Percentiles rank a stretch among this genome's conserved stretches.
Evolutionary conservation across 2,329 filamentous ascomycete species (phyloP).

Genomic region (Colletotrichum musae): DNA sequence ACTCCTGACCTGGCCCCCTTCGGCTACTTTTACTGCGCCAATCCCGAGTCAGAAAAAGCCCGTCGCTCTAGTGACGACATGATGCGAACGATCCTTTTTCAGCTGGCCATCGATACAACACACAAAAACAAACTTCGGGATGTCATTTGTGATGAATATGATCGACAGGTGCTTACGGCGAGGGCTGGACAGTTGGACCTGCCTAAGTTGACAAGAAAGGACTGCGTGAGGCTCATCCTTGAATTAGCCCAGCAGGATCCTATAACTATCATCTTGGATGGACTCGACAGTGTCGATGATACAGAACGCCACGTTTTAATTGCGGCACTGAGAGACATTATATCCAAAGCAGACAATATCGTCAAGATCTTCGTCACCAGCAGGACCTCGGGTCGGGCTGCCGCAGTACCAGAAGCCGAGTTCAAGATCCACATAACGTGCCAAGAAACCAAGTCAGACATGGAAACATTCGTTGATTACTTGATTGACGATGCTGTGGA

Average conservation of each 20-base stretch:
- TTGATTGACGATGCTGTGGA: neutral
- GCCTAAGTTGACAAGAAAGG: neutral
- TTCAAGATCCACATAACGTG: neutral
- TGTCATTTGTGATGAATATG: neutral
- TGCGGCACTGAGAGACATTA: neutral
- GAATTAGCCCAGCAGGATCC: conserved; percentile 6
- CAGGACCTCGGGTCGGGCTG: neutral
- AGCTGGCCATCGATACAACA: neutral
- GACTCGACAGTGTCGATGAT: neutral
- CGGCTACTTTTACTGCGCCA: conserved; percentile 22
- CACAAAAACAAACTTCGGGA: neutral
- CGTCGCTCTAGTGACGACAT: neutral
- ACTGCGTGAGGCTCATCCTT: neutral
- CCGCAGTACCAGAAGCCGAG: neutral
- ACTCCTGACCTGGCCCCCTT: neutral
- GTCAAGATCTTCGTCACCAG: conserved; percentile 3
- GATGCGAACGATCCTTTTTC: neutral
- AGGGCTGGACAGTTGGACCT: neutral
- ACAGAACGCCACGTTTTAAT: neutral
- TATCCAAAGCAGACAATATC: neutral
- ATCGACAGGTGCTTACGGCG: fast-evolving
- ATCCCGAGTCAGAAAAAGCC: neutral
- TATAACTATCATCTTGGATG: conserved; percentile 1
- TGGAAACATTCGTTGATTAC: neutral
- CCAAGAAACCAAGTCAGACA: neutral